A percentile compares a stretch with the other conserved stretches of the same genome.
Conservation (phyloP, 2,329 filamentous ascomycete species). For the Cryphonectria japonica region DNA sequence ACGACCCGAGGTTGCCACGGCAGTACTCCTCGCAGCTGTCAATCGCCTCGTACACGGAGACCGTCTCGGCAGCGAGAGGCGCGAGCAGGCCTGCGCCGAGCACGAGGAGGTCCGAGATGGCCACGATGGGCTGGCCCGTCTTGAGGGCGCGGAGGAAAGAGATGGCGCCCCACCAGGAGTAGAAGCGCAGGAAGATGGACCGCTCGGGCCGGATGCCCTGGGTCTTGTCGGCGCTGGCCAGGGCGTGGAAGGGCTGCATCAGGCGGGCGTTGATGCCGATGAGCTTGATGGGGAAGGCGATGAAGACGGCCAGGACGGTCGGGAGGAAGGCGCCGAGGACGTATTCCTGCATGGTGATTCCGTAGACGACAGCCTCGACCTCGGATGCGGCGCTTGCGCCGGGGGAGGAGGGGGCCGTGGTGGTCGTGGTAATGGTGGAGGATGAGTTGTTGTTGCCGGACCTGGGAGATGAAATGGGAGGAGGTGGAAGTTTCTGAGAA, state of each 20-base stretch:
- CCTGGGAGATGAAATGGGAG: not conserved
- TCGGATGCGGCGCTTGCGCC: not conserved
- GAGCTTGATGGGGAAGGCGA: constrained; percentile 22
- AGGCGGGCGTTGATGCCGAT: constrained; percentile 28
- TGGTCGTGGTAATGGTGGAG: not conserved
- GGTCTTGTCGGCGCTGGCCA: constrained; percentile 2
- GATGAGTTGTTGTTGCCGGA: not conserved
- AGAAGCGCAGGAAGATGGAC: constrained; percentile 21
- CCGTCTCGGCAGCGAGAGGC: constrained; percentile 20
- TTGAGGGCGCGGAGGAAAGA: constrained; percentile 13
- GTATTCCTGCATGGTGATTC: constrained; percentile 13
- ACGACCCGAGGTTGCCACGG: constrained; percentile 16
- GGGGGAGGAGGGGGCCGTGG: too few relatives aligned
- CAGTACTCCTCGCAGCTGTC: constrained; percentile 8
- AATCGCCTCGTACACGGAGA: constrained; percentile 15
- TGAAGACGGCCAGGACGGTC: constrained; percentile 22
- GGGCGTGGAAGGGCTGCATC: constrained; percentile 27
- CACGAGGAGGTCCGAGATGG: constrained; percentile 23
- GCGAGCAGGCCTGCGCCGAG: constrained; percentile 20
- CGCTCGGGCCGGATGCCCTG: constrained; percentile 6
- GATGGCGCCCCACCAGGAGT: constrained; percentile 10
- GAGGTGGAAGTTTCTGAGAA: not conserved
- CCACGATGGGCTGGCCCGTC: constrained; percentile 16
- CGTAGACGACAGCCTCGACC: not conserved
- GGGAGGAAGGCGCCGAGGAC: constrained; percentile 25